Percentiles rank a stretch among this genome's conserved stretches.
Conservation (phyloP, 495 filamentous ascomycete species). For the Lichina pygmaea region DNA sequence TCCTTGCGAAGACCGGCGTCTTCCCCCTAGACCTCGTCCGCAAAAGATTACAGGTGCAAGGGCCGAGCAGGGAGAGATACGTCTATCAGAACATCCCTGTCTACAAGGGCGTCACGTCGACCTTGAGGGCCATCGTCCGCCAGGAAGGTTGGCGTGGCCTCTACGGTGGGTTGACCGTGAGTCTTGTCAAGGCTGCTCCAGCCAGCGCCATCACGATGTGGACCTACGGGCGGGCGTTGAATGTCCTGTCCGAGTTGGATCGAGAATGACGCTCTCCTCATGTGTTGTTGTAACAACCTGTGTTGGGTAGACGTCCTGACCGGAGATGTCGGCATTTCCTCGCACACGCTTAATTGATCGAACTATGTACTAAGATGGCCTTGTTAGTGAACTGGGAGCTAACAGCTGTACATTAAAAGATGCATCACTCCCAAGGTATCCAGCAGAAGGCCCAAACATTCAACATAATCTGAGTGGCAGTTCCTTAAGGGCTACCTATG, state of each 20-base stretch:
- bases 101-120: slow-evolving; percentile 38
- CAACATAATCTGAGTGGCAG: no score
- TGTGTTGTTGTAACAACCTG: no score
- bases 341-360: no score
- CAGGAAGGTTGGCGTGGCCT: slow-evolving; percentile 56
- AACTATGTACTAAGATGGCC: no score
- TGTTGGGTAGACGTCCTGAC: no score
- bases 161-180: slow-evolving; percentile 71
- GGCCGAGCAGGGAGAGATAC: slow-evolving; percentile 51
- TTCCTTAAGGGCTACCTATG: no score
- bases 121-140: slow-evolving; percentile 35
- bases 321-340: no score
- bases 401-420: no score
- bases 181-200: slow-evolving; percentile 79
- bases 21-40: slow-evolving; percentile 87
- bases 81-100: slow-evolving; percentile 72
- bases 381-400: no score
- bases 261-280: neutral
- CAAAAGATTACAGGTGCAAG: slow-evolving; percentile 88
- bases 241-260: slow-evolving; percentile 1
- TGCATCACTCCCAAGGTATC: no score
- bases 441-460: no score
- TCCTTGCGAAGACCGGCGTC: slow-evolving; percentile 64
- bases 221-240: slow-evolving; percentile 68
- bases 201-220: slow-evolving; percentile 94